Conservation (phyloP, 2,329 filamentous ascomycete genomes). For the Clarireedia homoeocarpa region DNA sequence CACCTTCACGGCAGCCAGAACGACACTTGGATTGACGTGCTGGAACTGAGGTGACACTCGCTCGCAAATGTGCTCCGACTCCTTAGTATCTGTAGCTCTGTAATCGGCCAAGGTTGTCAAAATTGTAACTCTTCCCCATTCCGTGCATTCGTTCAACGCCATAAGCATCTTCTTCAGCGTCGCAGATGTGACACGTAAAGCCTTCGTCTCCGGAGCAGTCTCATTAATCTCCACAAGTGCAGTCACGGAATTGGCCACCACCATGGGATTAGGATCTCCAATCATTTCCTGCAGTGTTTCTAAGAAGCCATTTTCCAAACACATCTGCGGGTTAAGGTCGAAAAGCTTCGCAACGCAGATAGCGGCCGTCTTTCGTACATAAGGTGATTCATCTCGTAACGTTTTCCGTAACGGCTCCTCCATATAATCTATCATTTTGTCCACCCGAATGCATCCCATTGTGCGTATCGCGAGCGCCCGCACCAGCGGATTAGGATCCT, state of each 20-base stretch:
- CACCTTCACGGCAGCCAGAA: slow-evolving; percentile 93
- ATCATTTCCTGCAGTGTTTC: slow-evolving; percentile 93
- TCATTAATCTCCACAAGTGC: slow-evolving; percentile 88
- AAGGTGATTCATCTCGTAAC: slow-evolving; percentile 91
- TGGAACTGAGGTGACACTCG: slow-evolving; percentile 94
- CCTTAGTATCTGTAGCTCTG: slow-evolving; percentile 77
- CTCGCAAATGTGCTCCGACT: slow-evolving; percentile 97
- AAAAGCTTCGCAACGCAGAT: slow-evolving; percentile 98
- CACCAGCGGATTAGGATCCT: slow-evolving; percentile 95
- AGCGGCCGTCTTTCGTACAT: slow-evolving; percentile 95
- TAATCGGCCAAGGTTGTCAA: slow-evolving; percentile 86
- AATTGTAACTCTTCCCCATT: slow-evolving; percentile 96
- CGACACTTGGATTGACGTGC: slow-evolving; percentile 95
- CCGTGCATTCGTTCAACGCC: slow-evolving; percentile 95
- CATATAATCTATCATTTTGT: slow-evolving; percentile 99
- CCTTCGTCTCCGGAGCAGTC: slow-evolving; percentile 81
- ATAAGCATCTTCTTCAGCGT: slow-evolving; percentile 93
- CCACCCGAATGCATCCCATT: slow-evolving; percentile 96
- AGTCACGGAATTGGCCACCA: slow-evolving; percentile 94
- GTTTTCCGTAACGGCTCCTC: slow-evolving; percentile 96
- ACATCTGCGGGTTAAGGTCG: slow-evolving; percentile 86
- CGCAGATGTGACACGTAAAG: slow-evolving; percentile 71
- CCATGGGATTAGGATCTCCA: slow-evolving; percentile 96
- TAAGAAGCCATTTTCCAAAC: slow-evolving; percentile 92
- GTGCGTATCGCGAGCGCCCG: slow-evolving; percentile 91